Conservation (phyloP, 768 basidiomycete genomes). For the Dictyophora rubrovolvata region DNA sequence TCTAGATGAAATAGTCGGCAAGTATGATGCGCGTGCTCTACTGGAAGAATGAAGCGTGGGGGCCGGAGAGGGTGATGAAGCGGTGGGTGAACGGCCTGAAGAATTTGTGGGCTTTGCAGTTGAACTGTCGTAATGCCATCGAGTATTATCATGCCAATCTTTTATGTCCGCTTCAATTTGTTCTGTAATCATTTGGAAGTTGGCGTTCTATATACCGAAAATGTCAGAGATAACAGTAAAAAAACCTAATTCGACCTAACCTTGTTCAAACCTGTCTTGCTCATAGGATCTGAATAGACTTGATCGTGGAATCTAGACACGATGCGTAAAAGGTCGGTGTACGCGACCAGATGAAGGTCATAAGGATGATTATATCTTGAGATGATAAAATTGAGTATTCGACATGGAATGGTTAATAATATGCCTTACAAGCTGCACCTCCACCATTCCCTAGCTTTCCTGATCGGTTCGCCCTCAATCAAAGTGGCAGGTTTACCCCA, state of each 20-base stretch:
- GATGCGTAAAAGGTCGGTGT: constrained; percentile 58
- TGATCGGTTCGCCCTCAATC: constrained; percentile 66
- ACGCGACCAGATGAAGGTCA: constrained; percentile 67
- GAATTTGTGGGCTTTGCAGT: neutral
- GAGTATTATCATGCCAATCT: constrained; percentile 4
- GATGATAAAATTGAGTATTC: too few species aligned
- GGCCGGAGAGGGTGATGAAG: neutral
- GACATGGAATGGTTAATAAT: constrained; percentile 52
- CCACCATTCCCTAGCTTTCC: constrained; percentile 69
- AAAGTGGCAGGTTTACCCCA: constrained; percentile 87
- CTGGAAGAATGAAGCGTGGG: neutral
- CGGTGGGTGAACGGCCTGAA: neutral
- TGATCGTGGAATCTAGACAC: constrained; percentile 62
- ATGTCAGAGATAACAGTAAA: neutral
- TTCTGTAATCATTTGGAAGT: constrained; percentile 54
- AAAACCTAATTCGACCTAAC: constrained; percentile 22
- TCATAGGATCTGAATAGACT: constrained; percentile 47
- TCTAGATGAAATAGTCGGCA: neutral
- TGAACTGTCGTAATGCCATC: constrained; percentile 1
- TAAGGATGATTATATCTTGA: constrained; percentile 34
- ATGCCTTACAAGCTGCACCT: too few species aligned
- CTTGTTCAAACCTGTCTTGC: constrained; percentile 63
- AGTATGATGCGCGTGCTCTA: neutral
- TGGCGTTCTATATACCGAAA: constrained; percentile 35
- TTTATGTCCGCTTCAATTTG: neutral